Percentiles rank a stretch among this genome's conserved stretches.
Conservation (phyloP, 2,329 filamentous ascomycete genomes). For the Sporothrix euskadiensis region DNA sequence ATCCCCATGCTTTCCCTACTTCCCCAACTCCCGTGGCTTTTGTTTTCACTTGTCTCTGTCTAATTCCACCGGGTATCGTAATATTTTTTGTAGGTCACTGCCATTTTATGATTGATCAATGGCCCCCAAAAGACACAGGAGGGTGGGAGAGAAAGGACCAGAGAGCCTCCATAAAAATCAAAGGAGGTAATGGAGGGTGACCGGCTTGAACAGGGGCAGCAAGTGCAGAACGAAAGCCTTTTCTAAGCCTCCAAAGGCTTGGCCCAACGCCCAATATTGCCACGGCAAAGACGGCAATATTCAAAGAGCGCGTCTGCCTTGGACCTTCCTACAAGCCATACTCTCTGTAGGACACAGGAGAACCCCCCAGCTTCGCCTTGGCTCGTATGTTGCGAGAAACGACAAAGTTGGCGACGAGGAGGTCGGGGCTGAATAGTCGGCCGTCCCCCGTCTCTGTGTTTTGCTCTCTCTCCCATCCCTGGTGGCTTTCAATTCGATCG, state of each 20-base stretch:
- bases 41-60: not conserved
- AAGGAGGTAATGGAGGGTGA: not conserved
- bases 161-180: not conserved
- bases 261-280: not conserved
- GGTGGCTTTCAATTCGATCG: not conserved
- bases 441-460: not conserved
- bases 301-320: not conserved
- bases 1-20: not conserved
- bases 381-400: not conserved
- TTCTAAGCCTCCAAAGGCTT: not conserved
- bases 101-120: constrained; percentile 16
- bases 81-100: constrained; percentile 10
- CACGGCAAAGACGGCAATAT: not conserved
- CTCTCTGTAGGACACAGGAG: not conserved
- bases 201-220: not conserved
- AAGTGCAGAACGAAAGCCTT: not conserved
- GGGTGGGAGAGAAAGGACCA: not conserved
- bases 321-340: not conserved
- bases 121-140: constrained; percentile 11
- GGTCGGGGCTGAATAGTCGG: not conserved
- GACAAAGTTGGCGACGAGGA: not conserved
- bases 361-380: not conserved
- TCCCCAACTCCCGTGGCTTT: not conserved
- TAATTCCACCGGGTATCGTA: not conserved
- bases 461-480: not conserved